Evolutionary conservation across 163 green algal species (phyloP).

Genomic region (Chloroidium sp.): DNA sequence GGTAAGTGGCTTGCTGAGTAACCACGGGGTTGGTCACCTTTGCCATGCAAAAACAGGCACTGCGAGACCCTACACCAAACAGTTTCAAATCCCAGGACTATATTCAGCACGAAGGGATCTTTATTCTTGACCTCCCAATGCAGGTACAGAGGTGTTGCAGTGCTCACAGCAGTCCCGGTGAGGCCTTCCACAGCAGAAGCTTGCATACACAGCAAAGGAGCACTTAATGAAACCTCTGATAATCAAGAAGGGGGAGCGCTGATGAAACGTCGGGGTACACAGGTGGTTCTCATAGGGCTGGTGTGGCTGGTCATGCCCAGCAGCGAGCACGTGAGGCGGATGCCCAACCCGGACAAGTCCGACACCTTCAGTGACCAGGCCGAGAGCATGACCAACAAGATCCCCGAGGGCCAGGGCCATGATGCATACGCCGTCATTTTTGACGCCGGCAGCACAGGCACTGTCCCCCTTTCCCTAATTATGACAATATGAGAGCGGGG

Average conservation of each 20-base stretch:
- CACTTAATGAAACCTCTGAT: no score
- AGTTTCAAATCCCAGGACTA: no score
- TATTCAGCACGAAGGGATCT: no score
- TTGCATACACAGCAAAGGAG: no score
- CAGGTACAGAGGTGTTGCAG: background rate
- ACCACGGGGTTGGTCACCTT: no score
- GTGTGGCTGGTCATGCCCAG: slow-evolving; percentile 51
- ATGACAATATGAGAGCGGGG: no score
- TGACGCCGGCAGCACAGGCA: slow-evolving; percentile 86
- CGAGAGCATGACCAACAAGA: slow-evolving; percentile 6
- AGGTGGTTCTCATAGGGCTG: slow-evolving; percentile 32
- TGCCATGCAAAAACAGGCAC: no score
- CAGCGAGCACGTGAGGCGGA: background rate
- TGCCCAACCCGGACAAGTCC: slow-evolving; percentile 4
- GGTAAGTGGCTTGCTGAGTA: background rate
- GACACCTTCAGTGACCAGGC: slow-evolving; percentile 15
- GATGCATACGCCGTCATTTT: slow-evolving; percentile 80
- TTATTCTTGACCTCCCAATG: background rate
- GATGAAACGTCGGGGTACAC: background rate
- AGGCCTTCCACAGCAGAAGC: no score
- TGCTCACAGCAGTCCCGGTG: background rate
- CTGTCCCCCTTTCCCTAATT: background rate
- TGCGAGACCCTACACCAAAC: no score
- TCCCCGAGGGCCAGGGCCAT: slow-evolving; percentile 4
- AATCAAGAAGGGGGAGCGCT: no score